These are phyloP conservation scores for Yarrowia hollandica DNA, from an alignment of 805 yeast species.

Conservation along the genomic window DNA sequence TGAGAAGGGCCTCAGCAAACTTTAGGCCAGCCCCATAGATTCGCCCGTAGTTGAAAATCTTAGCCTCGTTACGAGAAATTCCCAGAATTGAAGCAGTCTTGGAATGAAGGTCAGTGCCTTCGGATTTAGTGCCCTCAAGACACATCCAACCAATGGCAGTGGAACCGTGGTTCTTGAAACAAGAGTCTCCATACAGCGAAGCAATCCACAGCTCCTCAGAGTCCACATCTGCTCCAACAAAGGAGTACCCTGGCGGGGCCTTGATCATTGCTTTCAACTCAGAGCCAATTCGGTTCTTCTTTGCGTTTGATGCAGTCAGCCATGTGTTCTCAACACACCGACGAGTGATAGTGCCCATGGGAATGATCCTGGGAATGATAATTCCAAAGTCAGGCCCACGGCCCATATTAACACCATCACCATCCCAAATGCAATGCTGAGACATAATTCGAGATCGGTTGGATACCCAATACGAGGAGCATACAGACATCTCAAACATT, in stretches of 20 bases:
- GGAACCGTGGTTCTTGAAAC: slow-evolving; percentile 87
- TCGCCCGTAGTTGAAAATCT: slow-evolving; percentile 92
- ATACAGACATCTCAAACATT: slow-evolving; percentile 73
- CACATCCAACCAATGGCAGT: slow-evolving; percentile 99
- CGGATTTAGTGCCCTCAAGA: slow-evolving; percentile 86
- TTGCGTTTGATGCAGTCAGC: slow-evolving; percentile 96
- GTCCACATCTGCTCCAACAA: slow-evolving; percentile 99
- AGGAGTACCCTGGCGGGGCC: slow-evolving; percentile 86
- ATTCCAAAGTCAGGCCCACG: slow-evolving; percentile 52
- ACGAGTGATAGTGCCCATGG: slow-evolving; percentile 97
- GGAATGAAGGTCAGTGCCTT: slow-evolving; percentile 93
- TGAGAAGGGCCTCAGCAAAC: slow-evolving; percentile 80
- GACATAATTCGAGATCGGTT: slow-evolving; percentile 78
- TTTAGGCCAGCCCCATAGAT: slow-evolving; percentile 96
- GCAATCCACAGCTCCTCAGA: slow-evolving; percentile 99
- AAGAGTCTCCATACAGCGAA: slow-evolving; percentile 87
- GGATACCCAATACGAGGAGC: slow-evolving; percentile 91
- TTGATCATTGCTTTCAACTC: slow-evolving; percentile 82
- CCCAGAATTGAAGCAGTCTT: slow-evolving; percentile 89
- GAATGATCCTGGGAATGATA: slow-evolving; percentile 77
- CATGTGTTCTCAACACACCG: slow-evolving; percentile 97
- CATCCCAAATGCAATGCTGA: slow-evolving; percentile 75
- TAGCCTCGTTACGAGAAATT: slow-evolving; percentile 87
- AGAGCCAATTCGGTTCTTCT: slow-evolving; percentile 80
- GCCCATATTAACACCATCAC: slow-evolving; percentile 27